Evolutionary conservation across 2,329 filamentous ascomycete species (phyloP).

Genomic region (Penicillium sp.): DNA sequence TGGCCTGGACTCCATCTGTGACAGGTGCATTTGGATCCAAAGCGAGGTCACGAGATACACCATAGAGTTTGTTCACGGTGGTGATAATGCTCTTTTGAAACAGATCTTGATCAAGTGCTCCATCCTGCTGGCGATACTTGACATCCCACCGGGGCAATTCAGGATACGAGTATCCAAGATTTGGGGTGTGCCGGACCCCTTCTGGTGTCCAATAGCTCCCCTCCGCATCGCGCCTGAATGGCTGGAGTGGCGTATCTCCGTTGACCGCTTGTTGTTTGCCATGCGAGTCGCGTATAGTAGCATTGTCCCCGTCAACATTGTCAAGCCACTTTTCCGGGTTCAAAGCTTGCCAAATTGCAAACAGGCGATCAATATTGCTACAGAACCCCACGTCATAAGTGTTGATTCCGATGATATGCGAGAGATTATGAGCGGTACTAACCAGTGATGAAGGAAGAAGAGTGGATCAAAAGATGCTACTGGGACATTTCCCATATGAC

Average conservation of each 20-base stretch:
- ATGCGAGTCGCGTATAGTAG: slow-evolving; percentile 5
- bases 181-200: background rate
- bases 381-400: too few relatives aligned
- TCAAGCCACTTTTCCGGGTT: slow-evolving; percentile 8
- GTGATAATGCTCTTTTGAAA: slow-evolving; percentile 2
- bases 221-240: slow-evolving; percentile 1
- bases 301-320: slow-evolving; percentile 3
- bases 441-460: slow-evolving; percentile 72
- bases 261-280: slow-evolving; percentile 4
- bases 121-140: slow-evolving; percentile 1
- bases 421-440: background rate
- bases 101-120: slow-evolving; percentile 1
- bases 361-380: slow-evolving; percentile 20
- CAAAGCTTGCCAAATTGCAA: slow-evolving; percentile 16
- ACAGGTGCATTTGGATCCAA: slow-evolving; percentile 6
- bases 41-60: slow-evolving; percentile 6
- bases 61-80: slow-evolving; percentile 5
- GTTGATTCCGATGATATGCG: too few relatives aligned
- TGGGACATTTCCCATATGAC: slow-evolving; percentile 71
- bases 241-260: slow-evolving; percentile 3
- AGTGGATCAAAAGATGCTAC: slow-evolving; percentile 78
- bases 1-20: slow-evolving; percentile 4
- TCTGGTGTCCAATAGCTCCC: slow-evolving; percentile 8
- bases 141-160: slow-evolving; percentile 4
- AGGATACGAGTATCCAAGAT: slow-evolving; percentile 10